Evolutionary conservation across 1,284 basidiomycete genomes (phyloP).

Genomic region (Cutaneotrichosporon sp.): DNA sequence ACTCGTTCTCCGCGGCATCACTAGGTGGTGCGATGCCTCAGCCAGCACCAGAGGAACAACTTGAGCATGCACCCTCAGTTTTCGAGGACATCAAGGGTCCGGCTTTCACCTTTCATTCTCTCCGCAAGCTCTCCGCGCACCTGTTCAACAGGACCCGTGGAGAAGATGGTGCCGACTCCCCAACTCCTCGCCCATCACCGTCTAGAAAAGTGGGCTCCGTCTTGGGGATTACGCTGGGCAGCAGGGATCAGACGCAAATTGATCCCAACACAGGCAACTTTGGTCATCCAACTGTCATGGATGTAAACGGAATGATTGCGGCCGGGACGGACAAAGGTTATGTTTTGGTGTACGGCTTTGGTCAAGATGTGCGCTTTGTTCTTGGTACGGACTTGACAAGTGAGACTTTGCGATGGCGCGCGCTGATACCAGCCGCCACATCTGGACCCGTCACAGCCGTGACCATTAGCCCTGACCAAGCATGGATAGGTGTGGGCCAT

Average conservation of each 20-base stretch:
- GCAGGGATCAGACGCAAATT: background rate
- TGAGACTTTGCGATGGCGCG: too few relatives aligned
- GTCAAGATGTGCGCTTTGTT: slow-evolving; percentile 72
- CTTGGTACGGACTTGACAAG: slow-evolving; percentile 65
- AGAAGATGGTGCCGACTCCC: slow-evolving; percentile 7
- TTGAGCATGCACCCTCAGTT: slow-evolving; percentile 16
- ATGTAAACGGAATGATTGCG: slow-evolving; percentile 82
- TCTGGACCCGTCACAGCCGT: slow-evolving; percentile 83
- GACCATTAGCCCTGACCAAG: slow-evolving; percentile 87
- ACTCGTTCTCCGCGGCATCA: slow-evolving; percentile 33
- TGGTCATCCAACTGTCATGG: slow-evolving; percentile 71
- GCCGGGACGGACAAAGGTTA: slow-evolving; percentile 77
- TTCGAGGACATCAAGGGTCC: slow-evolving; percentile 21
- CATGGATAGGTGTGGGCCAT: slow-evolving; percentile 86
- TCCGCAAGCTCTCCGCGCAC: slow-evolving; percentile 60
- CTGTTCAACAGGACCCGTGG: slow-evolving; percentile 42
- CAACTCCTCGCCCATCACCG: slow-evolving; percentile 5
- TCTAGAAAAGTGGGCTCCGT: slow-evolving; percentile 54
- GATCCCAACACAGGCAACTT: slow-evolving; percentile 5
- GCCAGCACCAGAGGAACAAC: background rate
- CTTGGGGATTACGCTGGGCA: slow-evolving; percentile 45
- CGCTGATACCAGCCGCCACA: slow-evolving; percentile 21
- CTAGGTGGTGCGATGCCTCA: slow-evolving; percentile 7
- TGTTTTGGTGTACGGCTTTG: slow-evolving; percentile 82
- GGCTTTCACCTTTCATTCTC: slow-evolving; percentile 45